Base-by-base conservation (phyloP, 1,284 basidiomycete genomes). In the Abortiporus biennis region DNA sequence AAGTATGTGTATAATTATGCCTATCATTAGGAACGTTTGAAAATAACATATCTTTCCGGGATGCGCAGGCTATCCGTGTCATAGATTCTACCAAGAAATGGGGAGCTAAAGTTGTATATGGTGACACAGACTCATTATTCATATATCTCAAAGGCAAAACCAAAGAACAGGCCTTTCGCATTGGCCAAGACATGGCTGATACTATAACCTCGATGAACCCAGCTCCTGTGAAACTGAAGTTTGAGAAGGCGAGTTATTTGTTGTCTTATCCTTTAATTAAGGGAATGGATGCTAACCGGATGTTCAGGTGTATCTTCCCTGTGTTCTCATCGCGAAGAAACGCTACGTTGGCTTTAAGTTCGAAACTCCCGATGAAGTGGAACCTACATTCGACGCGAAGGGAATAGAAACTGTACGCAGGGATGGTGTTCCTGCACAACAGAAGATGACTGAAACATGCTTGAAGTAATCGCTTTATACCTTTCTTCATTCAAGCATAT, bases 121-220 rank as follows among this genome's bases (percentile, higher is more conserved):
- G 96, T n/a, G 95, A 99, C 56, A 99, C 96, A 0, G 95, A 99
- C 63, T 95, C 92, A 17, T 64, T 98, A 22, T 99, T 99, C 61
- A 75, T 98, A 62, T 84, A 92, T 50, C 70, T 99, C 4, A 82
- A 78, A 13, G 94, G 93, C 2, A 85, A 82, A 56, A 92, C 90
- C 1, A 93, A 90, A 58, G 90, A 94, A 15, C 86, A 97, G 55
- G 95, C 95, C 0, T 98, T 98, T 61, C 69, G 76, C 32, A 88
- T 98, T 41, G 95, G 95, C 6, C 71, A 94, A 50, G 89, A 94
- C 48, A 98, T 99, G 40, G 87, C 93, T 3, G 85, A 94, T 40
- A 74, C 77, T 0, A 78, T 99, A 43, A 98, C 96, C 2, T 71
- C 77, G 1, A 67, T 79, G 57, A 98, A 98, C 54, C 96, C 94